Evolutionary conservation across 2,329 filamentous ascomycete species (phyloP), one percentile per base, ranked within the genome.

Genomic region (Colletotrichum neosansevieriae): DNA sequence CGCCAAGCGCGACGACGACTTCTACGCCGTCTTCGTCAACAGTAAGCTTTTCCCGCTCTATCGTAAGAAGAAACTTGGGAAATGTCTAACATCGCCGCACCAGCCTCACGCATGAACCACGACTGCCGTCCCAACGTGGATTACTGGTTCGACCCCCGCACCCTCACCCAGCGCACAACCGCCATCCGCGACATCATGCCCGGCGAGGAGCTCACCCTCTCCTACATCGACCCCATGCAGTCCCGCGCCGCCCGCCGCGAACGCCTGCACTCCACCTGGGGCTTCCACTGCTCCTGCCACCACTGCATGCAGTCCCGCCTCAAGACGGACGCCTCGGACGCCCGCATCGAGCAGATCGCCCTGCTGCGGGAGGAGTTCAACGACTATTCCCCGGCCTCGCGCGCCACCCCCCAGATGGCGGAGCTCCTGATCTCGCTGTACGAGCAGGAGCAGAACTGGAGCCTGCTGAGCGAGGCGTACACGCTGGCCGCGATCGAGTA

Each of bases 101-200:
- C 36, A 76, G 74, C 81, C 66, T 80, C 81, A 21, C 75, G 80
- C 32, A 74, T 82, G 71, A 84, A 84, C 74, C 82, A 84, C 72
- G 80, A 83, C 73, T 84, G 82, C 70, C 78, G 81, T 1, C 79
- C 82, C 34, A 83, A 83, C 67, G 77, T 79, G 34, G 81, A 80
- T 71, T 83, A 83, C 74, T 78, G 76, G 70, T 82, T 81, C 66
- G 79, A 82, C 70, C 72, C 75, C 44, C 65, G 74, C 3, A 78
- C 78, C 2, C 74, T 83, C 42, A 76, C 78, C 3, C 81, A 83
- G 63, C 75, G 78, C 64, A 74, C 81, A 42, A 76, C 79, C 56
- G 82, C 80, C 38, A 73, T 78, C 11, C 76, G 80, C 1, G 76
- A 78, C 63, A 83, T 83, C 68, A 49, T 63, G 3, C 76, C 79